Evolutionary conservation across 2,329 filamentous ascomycete genomes (phyloP), one percentile per base, ranked within the genome.

Genomic region (Onygenales sp.): DNA sequence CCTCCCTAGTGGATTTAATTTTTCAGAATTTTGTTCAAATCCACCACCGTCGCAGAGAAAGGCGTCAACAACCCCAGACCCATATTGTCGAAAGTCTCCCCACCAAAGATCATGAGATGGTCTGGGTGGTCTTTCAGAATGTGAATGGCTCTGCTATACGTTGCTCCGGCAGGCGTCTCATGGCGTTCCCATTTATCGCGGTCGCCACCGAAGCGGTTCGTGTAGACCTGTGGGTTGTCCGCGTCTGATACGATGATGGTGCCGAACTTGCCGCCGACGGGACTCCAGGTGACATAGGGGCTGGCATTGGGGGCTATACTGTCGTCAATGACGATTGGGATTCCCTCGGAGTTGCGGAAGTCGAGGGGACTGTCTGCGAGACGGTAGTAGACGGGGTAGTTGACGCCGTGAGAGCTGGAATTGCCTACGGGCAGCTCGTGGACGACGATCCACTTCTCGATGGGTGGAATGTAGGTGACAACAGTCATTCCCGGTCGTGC

Each of bases 221-320:
- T 67, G 54, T 71, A 77, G 32, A 77, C 63, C 49, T 72, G 66
- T 17, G 61, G 57, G 55, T 64, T 61, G 42, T 67, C 67, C 9
- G 69, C 71, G 47, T 67, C 67, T 54, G 66, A 73, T 17, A 76
- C 68, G 39, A 76, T 57, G 49, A 77, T 70, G 9, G 73, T 76
- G 11, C 74, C 74, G 44, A 53, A 53, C 51, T 60, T 59, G n/a
- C 74, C 72, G 33, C 74, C 74, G 34, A 66, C 62, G 6, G 72
- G 62, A 11, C 66, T 70, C 74, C 74, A 77, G 2, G 72, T 65
- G 2, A 76, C 67, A 48, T 74, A 75, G 0, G 75, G 75, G 37
- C 67, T 71, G 14, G 67, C 66, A 46, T 67, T 69, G 11, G 72
- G 72, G 17, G 63, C 62, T 5, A 63, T 63, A 48, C 64, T 64